Evolutionary conservation across 805 yeast genomes (phyloP), one percentile per base, ranked within the genome.

Genomic region (Barnettozyma salicaria): DNA sequence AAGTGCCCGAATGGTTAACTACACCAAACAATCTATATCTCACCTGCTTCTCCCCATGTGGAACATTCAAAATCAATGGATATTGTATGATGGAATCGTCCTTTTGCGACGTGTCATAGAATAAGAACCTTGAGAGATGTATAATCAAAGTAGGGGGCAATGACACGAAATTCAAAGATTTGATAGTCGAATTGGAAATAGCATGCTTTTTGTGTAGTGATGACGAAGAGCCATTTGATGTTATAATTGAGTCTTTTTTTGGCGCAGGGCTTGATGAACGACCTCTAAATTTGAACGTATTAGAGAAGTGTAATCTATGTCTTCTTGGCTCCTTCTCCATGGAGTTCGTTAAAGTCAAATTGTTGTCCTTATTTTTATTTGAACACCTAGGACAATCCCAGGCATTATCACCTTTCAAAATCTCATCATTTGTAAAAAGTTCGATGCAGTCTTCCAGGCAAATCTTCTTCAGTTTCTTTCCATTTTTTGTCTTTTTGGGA

Each of bases 371-470:
- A 8, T 30, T 20, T 19, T 41, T 34, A n/a, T 41, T 42, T 7
- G 48, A 43, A 61, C 94, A 83, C 37, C 76, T 73, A 7, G 92
- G 89, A 63, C 94, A 83, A 45, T 79, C 74, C 94, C 94, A 83
- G 1, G 92, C 85, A 59, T 83, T 82, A 6, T 79, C 89, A 19
- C 86, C 81, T 7, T 68, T 66, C 35, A 83, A 58, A 4, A 77
- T 65, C 55, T 83, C 94, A 41, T 76, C 78, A 36, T 68, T 64
- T 1, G 83, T 74, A 51, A 74, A 81, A 52, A 77, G 65, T 22
- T 65, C 60, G 29, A 83, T 70, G 47, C 88, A 76, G 39, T 81
- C 86, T 31, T 80, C 75, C 37, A 83, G 56, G 34, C 20, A 19
- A 11, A 32, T 24, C 11, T 61, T 58, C 33, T 50, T 50, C 18